Conservation (phyloP, 2,329 filamentous ascomycete genomes). For the Aspergillus ruber region DNA sequence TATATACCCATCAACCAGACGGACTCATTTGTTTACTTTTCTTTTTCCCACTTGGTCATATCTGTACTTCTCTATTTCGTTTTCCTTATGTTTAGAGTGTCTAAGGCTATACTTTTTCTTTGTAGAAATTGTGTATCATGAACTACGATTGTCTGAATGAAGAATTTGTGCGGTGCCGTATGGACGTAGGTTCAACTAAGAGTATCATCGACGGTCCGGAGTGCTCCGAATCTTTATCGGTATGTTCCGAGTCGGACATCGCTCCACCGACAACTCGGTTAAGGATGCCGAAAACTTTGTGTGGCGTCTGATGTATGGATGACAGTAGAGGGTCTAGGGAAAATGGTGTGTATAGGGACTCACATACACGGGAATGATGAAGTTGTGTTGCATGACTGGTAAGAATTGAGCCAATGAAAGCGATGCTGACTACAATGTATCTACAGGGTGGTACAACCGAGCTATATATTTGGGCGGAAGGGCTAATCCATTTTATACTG, state of each 20-base stretch:
- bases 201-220: not conserved
- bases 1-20: constrained; percentile 1
- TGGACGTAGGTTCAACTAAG: not conserved
- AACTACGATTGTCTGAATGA: not conserved
- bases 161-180: not conserved
- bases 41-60: constrained; percentile 11
- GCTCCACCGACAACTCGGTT: not conserved
- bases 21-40: not conserved
- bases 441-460: too few species aligned
- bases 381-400: too few species aligned
- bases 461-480: too few species aligned
- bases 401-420: too few species aligned
- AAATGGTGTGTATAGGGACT: too few species aligned
- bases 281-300: too few species aligned
- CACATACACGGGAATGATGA: too few species aligned
- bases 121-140: constrained; percentile 18
- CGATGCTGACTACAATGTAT: too few species aligned
- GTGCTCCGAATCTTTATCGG: not conserved
- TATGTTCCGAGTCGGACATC: not conserved
- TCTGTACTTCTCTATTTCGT: constrained; percentile 15
- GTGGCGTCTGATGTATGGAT: too few species aligned
- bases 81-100: constrained; percentile 26
- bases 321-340: too few species aligned
- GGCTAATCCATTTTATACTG: too few species aligned
- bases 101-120: constrained; percentile 28